Base-by-base conservation (phyloP, 1,139 yeast species). In the Sugiyamaella novakii region DNA sequence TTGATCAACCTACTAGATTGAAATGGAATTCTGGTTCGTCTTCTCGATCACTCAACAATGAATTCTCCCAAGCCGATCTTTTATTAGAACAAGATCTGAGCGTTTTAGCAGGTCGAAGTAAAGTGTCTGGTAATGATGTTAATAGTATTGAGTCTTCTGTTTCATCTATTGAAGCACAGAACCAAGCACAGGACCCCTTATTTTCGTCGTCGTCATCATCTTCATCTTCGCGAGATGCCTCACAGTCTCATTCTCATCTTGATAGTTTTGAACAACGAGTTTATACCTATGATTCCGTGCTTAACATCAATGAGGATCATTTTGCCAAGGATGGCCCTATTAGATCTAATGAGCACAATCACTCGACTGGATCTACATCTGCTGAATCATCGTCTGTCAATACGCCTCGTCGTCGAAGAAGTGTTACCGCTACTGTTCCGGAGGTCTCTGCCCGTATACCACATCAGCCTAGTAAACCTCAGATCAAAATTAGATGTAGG, bases 251-350 rank as follows among this genome's bases (percentile, higher is more conserved):
- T 15, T 39, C 52, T 30, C 29, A 42, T 10, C 19, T 43, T 2
- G 45, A 45, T 17, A 22, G 28, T 33, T 60, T 59, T 46, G 65
- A 60, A 42, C 64, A 62, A 38, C 54, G 64, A 3, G 63, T 59
- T 1, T 59, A 58, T 8, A 56, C 66, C 1, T 60, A 60, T 41
- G 68, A 62, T 7, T 60, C 69, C 1, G 53, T 55, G 2, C 51
- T 70, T 1, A 45, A 64, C n/a, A 62, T 71, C 43, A 71, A 73
- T 18, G 82, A 79, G 47, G 72, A 72, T 29, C 83, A 81, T 60
- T 80, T 81, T 54, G 67, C 64, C 2, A 58, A 24, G 5, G 43
- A 28, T 15, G 17, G 22, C 7, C 35, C 35, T 3, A 21, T 25
- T 2, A 39, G 27, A 10, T 21, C 27, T 29, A 58, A 15, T 30